These are phyloP conservation scores for Prototheca wickerhamii DNA, from an alignment of 163 green algal species.

Conservation along the genomic window DNA sequence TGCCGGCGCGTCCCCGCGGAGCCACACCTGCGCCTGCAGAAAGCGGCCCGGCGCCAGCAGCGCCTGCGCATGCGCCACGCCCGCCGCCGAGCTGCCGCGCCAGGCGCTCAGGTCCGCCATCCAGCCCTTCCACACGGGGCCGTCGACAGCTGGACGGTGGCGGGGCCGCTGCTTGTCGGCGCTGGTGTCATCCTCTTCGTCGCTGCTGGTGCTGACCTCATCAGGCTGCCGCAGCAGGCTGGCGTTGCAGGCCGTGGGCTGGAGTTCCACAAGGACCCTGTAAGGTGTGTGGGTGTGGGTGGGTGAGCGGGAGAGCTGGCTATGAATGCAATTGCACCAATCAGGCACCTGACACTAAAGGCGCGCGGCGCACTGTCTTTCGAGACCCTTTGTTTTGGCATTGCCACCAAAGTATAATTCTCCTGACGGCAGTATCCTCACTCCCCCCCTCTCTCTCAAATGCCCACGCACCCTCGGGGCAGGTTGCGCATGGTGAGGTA, in stretches of 20 bases:
- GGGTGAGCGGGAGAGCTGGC: too few species aligned
- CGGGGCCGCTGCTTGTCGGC: neutral
- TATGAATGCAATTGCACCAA: too few species aligned
- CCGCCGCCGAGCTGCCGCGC: neutral
- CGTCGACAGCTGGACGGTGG: too few species aligned
- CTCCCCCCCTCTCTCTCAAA: too few species aligned
- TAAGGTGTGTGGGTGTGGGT: too few species aligned
- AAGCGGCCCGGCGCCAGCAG: neutral
- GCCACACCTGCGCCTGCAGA: neutral
- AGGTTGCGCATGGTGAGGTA: conserved; percentile 49
- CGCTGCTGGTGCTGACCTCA: conserved; percentile 1
- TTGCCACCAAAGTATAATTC: too few species aligned
- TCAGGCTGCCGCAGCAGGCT: neutral
- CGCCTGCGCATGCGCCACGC: neutral
- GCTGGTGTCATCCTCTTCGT: neutral
- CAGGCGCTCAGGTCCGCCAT: too few species aligned
- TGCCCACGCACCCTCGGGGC: conserved; percentile 29
- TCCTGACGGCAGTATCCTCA: too few species aligned
- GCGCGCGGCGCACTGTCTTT: too few species aligned
- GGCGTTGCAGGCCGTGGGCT: conserved; percentile 10
- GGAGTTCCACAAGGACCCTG: conserved; percentile 22
- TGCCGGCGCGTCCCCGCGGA: neutral
- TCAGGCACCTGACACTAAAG: too few species aligned
- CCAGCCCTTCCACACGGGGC: too few species aligned
- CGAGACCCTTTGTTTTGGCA: too few species aligned